These are phyloP conservation scores for Phytophthora pini DNA, from an alignment of 352 stramenopile species.

Conservation along the genomic window DNA sequence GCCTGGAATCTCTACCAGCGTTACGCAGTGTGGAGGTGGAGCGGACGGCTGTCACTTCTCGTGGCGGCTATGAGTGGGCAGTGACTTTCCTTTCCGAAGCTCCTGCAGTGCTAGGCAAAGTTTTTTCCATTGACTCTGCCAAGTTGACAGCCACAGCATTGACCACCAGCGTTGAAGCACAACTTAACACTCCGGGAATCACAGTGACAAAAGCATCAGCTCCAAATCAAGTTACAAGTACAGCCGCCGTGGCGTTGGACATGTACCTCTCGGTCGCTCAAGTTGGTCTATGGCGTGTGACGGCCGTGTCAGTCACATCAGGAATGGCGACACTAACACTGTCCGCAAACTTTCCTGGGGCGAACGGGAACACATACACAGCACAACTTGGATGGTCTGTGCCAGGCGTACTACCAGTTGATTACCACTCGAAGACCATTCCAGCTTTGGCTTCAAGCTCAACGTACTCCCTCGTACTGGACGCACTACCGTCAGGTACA, in stretches of 20 bases:
- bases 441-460: conserved; percentile 10
- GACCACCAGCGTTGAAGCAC: conserved; percentile 43
- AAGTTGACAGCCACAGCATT: conserved; percentile 47
- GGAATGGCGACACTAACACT: conserved; percentile 60
- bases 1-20: conserved; percentile 57
- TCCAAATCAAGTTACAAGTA: conserved; percentile 42
- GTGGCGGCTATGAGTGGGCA: conserved; percentile 75
- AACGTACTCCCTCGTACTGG: conserved; percentile 30
- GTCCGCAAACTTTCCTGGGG: conserved; percentile 46
- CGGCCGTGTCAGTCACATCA: conserved; percentile 31
- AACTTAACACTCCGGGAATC: conserved; percentile 47
- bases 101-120: conserved; percentile 47
- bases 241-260: conserved; percentile 40
- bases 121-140: conserved; percentile 44
- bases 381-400: conserved; percentile 69
- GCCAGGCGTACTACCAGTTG: conserved; percentile 53
- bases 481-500: conserved; percentile 68
- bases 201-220: conserved; percentile 41
- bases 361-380: conserved; percentile 40
- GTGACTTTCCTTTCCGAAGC: conserved; percentile 77
- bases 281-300: conserved; percentile 53
- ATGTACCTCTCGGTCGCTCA: conserved; percentile 66
- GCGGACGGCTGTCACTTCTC: conserved; percentile 44
- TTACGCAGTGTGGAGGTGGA: conserved; percentile 84
- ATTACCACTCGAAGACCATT: conserved; percentile 59